Evolutionary conservation across 768 basidiomycete genomes (phyloP), one percentile per base, ranked within the genome.

Genomic region (Dacryopinax spathularia): DNA sequence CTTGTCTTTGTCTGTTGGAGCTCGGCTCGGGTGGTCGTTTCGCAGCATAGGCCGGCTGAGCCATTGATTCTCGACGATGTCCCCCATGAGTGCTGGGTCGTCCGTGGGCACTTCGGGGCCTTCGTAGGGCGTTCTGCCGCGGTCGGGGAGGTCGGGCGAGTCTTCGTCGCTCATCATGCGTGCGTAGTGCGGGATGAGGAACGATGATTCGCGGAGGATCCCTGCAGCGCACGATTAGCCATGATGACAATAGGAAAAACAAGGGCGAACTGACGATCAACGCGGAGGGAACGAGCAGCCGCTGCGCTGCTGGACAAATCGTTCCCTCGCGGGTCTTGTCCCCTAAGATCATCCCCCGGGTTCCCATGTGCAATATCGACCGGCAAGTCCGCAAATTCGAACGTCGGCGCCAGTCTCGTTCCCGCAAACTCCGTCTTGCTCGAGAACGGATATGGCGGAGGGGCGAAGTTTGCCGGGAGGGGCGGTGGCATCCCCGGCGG

Each of bases 281-380:
- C 36, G 35, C 61, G 60, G 41, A 34, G 34, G 16, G 62, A 39
- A 22, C 61, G 43, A 34, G 34, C 43, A 33, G 62, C 62, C n/a
- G 68, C 61, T 31, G 70, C 63, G 60, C 63, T 80, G 70, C 80
- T 84, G 60, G 88, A 86, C 79, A 91, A 81, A 73, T 92, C 88
- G 67, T 88, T 84, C 5, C 84, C 81, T 65, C 86, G 81, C 2
- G 90, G 90, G 70, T 91, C 90, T 67, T 84, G 82, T 60, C 88
- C 89, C 70, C 84, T 87, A 68, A 84, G 81, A 63, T 81, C 75
- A 56, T 74, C 61, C 13, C 61, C 67, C 20, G 67, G 34, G 39
- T 65, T 31, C 16, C 43, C 62, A 35, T 33, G 65, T 37, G 29
- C 43, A 18, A 33, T 27, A 18, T 33, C 61, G 36, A 69, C 25